These are phyloP conservation scores for Schizophyllum commune DNA, from an alignment of 1,284 basidiomycete genomes.

Conservation along the genomic window DNA sequence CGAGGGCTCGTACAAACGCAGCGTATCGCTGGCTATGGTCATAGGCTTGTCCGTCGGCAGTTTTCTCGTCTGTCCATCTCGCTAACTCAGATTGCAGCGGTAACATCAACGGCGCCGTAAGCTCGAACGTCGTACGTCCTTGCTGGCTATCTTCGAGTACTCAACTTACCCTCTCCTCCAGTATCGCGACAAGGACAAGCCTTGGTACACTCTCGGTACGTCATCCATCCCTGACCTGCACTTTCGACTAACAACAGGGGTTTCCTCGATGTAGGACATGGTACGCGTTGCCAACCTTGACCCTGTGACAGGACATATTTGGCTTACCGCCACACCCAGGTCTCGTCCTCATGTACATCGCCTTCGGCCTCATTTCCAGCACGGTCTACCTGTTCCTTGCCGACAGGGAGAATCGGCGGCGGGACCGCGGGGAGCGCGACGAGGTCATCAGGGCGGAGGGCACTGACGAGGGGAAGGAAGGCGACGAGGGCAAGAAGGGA, in stretches of 20 bases:
- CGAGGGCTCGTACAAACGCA: constrained; percentile 71
- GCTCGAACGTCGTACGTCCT: constrained; percentile 54
- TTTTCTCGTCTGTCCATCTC: too few species aligned
- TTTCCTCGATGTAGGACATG: constrained; percentile 27
- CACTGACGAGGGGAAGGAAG: background rate
- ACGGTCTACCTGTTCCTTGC: constrained; percentile 38
- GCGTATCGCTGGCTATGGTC: constrained; percentile 63
- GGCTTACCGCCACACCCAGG: constrained; percentile 15
- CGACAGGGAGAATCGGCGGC: constrained; percentile 50
- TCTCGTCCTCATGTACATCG: constrained; percentile 65
- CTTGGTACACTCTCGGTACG: constrained; percentile 56
- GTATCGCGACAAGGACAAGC: constrained; percentile 60
- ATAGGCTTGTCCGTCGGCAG: constrained; percentile 44
- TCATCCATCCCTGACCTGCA: background rate
- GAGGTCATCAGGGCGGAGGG: constrained; percentile 52
- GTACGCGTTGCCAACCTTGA: constrained; percentile 11
- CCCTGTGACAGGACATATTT: background rate
- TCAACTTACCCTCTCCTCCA: constrained; percentile 13
- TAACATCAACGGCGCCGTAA: constrained; percentile 66
- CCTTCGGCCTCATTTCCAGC: constrained; percentile 50
- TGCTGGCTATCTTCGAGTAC: background rate
- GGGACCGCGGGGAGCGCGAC: constrained; percentile 57
- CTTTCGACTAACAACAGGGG: too few species aligned
- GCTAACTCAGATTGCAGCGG: too few species aligned
- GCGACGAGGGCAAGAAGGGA: constrained; percentile 10